Base-by-base conservation (phyloP, 179 eudicot species). In the Beta lomatogona region DNA sequence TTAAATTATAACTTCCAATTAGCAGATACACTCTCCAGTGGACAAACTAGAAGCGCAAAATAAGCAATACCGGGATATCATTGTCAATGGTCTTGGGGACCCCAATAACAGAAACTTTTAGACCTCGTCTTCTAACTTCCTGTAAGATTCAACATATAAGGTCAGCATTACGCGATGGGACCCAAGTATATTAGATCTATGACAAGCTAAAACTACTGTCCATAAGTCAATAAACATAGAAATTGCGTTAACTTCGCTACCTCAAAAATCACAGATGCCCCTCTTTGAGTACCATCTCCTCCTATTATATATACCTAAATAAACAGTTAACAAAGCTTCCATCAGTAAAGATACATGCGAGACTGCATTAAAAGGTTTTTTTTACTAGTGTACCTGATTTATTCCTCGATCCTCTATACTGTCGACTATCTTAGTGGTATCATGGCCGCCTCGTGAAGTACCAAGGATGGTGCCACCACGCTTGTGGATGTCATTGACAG, bases 201-300 rank as follows among this genome's bases (percentile, higher is more conserved):
- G 72, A 77, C 69, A 67, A 80, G 61, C 55, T 44, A 63, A 11
- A 80, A 48, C 73, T 11, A 79, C 31, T 31, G n/a, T 14, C 60
- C 12, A 67, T 19, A 50, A 53, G 55, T 14, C 5, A 53, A 41
- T 55, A 66, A 54, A 11, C 55, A 54, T 19, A 52, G 31, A 48
- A 41, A 60, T 63, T 64, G 41, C 55, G 5, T 60, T 67, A 60
- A 78, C 46, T 67, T 46, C 78, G 81, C 71, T 84, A 94, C 98
- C 96, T 93, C 88, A 76, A 80, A 93, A 76, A 94, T 94, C 41
- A 93, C 97, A 84, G 92, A 89, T 65, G 96, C 97, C 53, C 98
- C 97, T 88, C 82, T 93, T 77, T 92, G 97, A 82, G 98, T 94
- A 81, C 98, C 98, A 91, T 94, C 98, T 67, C 98, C 98, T 79